Evolutionary conservation across 2,329 filamentous ascomycete species (phyloP), one percentile per base, ranked within the genome.

Genomic region (Trichoderma koningii): DNA sequence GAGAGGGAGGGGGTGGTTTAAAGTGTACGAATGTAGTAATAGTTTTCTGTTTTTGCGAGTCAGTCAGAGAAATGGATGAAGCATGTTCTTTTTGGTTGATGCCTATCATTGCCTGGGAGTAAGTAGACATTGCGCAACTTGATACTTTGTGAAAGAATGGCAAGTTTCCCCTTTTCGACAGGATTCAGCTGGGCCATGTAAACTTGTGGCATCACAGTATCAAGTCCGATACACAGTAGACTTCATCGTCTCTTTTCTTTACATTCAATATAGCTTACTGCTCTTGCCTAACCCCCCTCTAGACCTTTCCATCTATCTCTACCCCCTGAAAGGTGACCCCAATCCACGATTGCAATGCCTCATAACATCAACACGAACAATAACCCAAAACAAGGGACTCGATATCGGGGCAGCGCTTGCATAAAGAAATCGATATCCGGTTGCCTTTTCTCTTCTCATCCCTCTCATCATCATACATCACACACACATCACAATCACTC

Each of bases 361-460:
- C 23, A 38, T 38, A 45, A 26, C 47, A 7, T 60, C 7, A 42
- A 44, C 28, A 28, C 17, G 38, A 17, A 10, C 28, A 44, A 51
- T 34, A 61, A 44, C 19, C 21, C 48, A 19, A 7, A 9, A 42
- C 3, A 41, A 55, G 34, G 30, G 41, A 52, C 17, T 47, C 55
- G n/a, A 55, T 57, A 53, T 42, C 50, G 50, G 50, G 59, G 59
- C 59, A 63, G 59, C 59, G 30, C 59, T 63, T 63, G 59, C 59
- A 17, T 45, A 53, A 53, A 52, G 12, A 38, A 52, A 53, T 55
- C 59, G 59, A 63, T 63, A 55, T 53, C 9, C 28, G 38, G 38
- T 12, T 48, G 6, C 44, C 41, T 44, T 61, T 9, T 17, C 7
- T 15, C 12, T 9, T 7, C 14, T n/a, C 15, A 38, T 1, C 10